Evolutionary conservation across 164 flowering plant genomes (phyloP).

Genomic region (Taxillus chinensis): DNA sequence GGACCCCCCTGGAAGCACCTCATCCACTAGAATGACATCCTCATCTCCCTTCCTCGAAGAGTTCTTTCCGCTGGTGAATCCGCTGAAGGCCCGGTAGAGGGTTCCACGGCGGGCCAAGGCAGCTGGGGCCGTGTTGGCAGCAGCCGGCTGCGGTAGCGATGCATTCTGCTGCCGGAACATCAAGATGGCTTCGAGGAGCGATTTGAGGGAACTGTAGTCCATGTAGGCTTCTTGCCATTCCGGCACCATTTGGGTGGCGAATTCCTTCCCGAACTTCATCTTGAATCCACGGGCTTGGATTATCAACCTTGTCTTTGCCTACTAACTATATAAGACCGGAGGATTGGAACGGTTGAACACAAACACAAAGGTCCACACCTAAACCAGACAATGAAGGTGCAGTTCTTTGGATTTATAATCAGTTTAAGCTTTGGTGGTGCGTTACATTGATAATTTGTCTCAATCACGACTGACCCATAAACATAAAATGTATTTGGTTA

Average conservation of each 20-base stretch:
- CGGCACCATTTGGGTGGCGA: slow-evolving; percentile 24
- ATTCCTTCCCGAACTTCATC: slow-evolving; percentile 40
- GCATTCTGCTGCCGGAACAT: neutral
- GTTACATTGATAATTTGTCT: no score
- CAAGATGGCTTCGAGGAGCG: slow-evolving; percentile 16
- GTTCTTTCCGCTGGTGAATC: slow-evolving; percentile 16
- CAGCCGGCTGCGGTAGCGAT: neutral
- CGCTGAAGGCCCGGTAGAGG: slow-evolving; percentile 33
- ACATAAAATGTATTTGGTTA: no score
- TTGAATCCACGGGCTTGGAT: neutral
- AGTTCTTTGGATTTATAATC: no score
- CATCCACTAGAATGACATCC: slow-evolving; percentile 22
- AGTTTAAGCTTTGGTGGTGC: no score
- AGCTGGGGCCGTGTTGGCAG: slow-evolving; percentile 5
- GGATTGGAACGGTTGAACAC: no score
- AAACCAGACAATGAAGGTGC: no score
- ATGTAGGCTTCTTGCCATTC: slow-evolving; percentile 38
- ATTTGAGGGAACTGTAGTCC: slow-evolving; percentile 26
- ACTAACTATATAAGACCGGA: no score
- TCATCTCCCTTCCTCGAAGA: slow-evolving; percentile 21
- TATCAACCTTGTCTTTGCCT: no score
- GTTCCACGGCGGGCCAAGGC: slow-evolving; percentile 19
- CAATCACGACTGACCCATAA: no score
- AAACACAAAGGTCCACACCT: no score
- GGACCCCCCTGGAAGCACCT: slow-evolving; percentile 9